These are phyloP conservation scores for Isatis tinctoria DNA, from an alignment of 345 rosid species.

Conservation along the genomic window DNA sequence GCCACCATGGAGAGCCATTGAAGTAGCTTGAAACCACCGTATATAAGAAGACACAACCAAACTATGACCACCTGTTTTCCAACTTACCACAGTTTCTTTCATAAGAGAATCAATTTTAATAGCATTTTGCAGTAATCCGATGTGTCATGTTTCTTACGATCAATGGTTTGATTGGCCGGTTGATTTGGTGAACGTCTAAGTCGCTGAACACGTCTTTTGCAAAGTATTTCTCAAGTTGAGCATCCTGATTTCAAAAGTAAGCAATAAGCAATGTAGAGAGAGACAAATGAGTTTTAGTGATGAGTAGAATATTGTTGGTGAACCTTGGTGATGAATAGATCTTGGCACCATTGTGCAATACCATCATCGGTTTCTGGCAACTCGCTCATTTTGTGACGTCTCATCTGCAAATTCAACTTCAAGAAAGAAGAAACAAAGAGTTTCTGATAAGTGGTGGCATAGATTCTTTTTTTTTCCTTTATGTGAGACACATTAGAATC, in stretches of 20 bases:
- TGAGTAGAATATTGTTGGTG: background rate
- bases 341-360: conserved; percentile 78
- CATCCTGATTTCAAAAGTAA: conserved; percentile 41
- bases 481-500: background rate
- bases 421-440: conserved; percentile 10
- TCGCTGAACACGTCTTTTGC: conserved; percentile 44
- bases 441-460: background rate
- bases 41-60: conserved; percentile 47
- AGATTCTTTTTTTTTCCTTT: background rate
- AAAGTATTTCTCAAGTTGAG: conserved; percentile 48
- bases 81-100: background rate
- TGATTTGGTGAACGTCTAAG: conserved; percentile 40
- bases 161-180: conserved; percentile 54
- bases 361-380: conserved; percentile 66
- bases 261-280: background rate
- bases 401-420: conserved; percentile 55
- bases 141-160: conserved; percentile 42
- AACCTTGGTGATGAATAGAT: conserved; percentile 67
- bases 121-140: background rate
- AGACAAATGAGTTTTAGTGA: background rate
- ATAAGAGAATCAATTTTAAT: background rate
- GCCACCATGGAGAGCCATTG: conserved; percentile 40
- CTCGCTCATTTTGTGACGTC: conserved; percentile 55
- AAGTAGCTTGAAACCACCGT: conserved; percentile 36
- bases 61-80: conserved; percentile 47